Evolutionary conservation across 164 flowering plant species (phyloP).

Genomic region (Kingdonia uniflora): DNA sequence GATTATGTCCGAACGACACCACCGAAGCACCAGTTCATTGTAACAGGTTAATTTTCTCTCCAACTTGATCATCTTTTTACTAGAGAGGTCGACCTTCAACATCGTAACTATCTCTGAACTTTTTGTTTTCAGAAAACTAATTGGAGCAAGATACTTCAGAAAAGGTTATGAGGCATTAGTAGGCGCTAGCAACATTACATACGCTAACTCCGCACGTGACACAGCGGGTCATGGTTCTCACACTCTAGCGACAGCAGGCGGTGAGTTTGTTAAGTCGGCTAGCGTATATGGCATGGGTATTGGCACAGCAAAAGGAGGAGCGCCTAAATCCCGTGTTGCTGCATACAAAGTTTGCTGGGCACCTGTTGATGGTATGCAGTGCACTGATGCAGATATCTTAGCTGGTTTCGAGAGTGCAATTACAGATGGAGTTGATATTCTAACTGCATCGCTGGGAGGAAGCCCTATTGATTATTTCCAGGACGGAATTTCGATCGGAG

Average conservation of each 20-base stretch:
- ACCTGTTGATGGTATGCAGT: conserved; percentile 13
- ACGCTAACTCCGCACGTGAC: conserved; percentile 31
- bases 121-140: conserved; percentile 42
- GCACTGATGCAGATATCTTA: conserved; percentile 38
- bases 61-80: too few species aligned
- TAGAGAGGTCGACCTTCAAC: too few species aligned
- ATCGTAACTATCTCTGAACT: too few species aligned
- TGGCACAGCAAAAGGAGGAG: conserved; percentile 66
- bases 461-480: conserved; percentile 20
- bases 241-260: conserved; percentile 73
- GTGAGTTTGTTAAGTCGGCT: conserved; percentile 43
- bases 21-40: too few species aligned
- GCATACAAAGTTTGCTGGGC: conserved; percentile 62
- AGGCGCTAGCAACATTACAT: conserved; percentile 10
- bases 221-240: conserved; percentile 65
- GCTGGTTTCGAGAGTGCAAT: conserved; percentile 52
- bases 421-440: conserved; percentile 43
- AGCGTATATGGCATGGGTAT: conserved; percentile 41
- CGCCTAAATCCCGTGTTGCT: conserved; percentile 54
- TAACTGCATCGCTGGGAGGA: conserved; percentile 38
- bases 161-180: conserved; percentile 29
- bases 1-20: too few species aligned
- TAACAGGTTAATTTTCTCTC: too few species aligned
- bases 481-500: conserved; percentile 44
- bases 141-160: conserved; percentile 65